phyloP scores from a whole-genome alignment of 2,329 filamentous ascomycete species.

The Trichophyton verrucosum region DNA sequence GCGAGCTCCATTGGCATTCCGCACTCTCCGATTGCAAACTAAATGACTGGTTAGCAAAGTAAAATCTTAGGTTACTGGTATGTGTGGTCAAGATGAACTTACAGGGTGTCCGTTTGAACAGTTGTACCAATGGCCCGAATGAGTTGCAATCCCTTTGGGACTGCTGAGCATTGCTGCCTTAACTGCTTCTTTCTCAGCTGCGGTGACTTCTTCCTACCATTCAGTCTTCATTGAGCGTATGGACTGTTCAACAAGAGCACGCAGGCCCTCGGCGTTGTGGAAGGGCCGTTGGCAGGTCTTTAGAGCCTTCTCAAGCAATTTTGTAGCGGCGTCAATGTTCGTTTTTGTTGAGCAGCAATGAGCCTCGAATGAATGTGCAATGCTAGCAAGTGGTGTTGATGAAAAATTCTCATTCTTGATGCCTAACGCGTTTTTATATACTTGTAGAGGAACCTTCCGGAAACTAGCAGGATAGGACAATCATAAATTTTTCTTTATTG shows the following conservation, averaged over 20 bases:
- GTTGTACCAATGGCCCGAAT: conserved; percentile 31
- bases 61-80: neutral
- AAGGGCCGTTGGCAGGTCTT: neutral
- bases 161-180: conserved; percentile 41
- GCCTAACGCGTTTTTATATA: no score
- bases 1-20: conserved; percentile 53
- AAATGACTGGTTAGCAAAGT: neutral
- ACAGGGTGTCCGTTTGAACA: conserved; percentile 27
- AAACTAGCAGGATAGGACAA: no score
- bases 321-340: neutral
- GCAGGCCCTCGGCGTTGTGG: neutral
- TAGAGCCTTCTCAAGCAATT: neutral
- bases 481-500: no score
- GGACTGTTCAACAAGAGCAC: neutral
- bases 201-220: conserved; percentile 17
- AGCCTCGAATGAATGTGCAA: neutral
- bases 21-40: conserved; percentile 53
- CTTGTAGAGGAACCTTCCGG: no score
- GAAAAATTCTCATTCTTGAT: no score
- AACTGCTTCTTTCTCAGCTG: conserved; percentile 41
- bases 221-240: neutral
- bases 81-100: neutral
- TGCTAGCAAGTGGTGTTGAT: neutral
- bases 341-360: neutral
- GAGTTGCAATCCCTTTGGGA: conserved; percentile 30